Percentiles rank a stretch among this genome's conserved stretches.
Conservation (phyloP, 306 rosid species). For the Lathyrus oleraceus region DNA sequence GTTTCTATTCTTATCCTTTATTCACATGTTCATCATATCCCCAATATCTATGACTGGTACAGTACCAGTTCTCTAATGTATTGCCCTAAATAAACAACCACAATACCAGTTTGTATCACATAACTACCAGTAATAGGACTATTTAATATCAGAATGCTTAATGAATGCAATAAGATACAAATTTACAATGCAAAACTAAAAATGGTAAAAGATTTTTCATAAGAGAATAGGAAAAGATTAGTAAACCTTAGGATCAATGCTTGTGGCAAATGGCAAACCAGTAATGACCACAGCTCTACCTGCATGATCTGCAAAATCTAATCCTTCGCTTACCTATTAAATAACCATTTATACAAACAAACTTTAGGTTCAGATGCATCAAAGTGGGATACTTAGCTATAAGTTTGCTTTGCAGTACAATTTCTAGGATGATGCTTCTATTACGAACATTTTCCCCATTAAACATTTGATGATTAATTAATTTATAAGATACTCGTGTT, state of each 20-base stretch:
- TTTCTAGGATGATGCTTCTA: slow-evolving; percentile 20
- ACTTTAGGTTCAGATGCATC: slow-evolving; percentile 27
- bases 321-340: slow-evolving; percentile 90
- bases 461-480: slow-evolving; percentile 20
- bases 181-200: slow-evolving; percentile 25
- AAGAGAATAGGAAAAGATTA: slow-evolving; percentile 18
- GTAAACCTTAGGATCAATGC: slow-evolving; percentile 86
- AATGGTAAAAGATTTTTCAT: background rate
- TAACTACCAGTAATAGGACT: slow-evolving; percentile 18
- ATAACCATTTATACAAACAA: slow-evolving; percentile 27
- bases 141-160: slow-evolving; percentile 8
- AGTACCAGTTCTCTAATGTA: too few species aligned
- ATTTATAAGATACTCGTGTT: background rate
- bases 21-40: too few species aligned
- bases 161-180: slow-evolving; percentile 25
- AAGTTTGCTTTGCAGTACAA: slow-evolving; percentile 30
- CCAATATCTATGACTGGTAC: too few species aligned
- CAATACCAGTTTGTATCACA: too few species aligned
- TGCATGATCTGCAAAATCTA: slow-evolving; percentile 96
- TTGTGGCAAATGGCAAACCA: slow-evolving; percentile 87
- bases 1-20: too few species aligned
- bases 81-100: too few species aligned
- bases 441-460: slow-evolving; percentile 11
- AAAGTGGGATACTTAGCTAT: slow-evolving; percentile 10
- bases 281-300: slow-evolving; percentile 94